phyloP scores from a whole-genome alignment of 306 rosid genomes.

The Hylodesmum podocarpum region DNA sequence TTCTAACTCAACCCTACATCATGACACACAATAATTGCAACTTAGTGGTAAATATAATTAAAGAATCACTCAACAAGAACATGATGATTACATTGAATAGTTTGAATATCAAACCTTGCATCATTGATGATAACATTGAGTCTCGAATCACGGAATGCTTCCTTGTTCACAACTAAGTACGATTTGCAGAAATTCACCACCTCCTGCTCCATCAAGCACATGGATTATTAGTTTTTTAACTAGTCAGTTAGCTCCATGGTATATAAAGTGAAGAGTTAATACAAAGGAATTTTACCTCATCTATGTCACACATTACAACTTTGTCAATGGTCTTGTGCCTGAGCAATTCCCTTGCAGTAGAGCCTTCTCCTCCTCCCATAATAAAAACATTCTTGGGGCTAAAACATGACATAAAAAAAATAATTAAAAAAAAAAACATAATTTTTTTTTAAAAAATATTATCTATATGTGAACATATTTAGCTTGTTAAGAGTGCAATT shows the following conservation, averaged over 20 bases:
- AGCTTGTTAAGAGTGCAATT: background rate
- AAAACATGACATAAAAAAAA: background rate
- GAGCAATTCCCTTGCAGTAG: slow-evolving; percentile 93
- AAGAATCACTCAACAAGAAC: background rate
- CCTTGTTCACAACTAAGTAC: slow-evolving; percentile 72
- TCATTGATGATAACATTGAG: slow-evolving; percentile 85
- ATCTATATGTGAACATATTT: background rate
- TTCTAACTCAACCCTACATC: slow-evolving; percentile 76
- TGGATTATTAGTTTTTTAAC: background rate
- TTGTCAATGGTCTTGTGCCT: slow-evolving; percentile 80
- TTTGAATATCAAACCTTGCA: slow-evolving; percentile 55
- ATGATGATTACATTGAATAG: too few species aligned
- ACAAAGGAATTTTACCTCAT: slow-evolving; percentile 53
- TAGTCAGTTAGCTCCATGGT: background rate
- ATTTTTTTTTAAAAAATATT: background rate
- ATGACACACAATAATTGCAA: background rate
- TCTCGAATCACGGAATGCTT: slow-evolving; percentile 82
- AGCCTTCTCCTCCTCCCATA: slow-evolving; percentile 99
- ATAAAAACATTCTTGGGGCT: slow-evolving; percentile 82
- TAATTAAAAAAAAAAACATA: background rate
- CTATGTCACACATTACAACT: slow-evolving; percentile 96
- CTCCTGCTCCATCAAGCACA: slow-evolving; percentile 58
- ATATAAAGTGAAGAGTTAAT: background rate
- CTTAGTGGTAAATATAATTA: background rate
- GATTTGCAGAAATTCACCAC: slow-evolving; percentile 96